phyloP scores from a whole-genome alignment of 495 filamentous ascomycete genomes.

The Baudoinia panamericana region DNA sequence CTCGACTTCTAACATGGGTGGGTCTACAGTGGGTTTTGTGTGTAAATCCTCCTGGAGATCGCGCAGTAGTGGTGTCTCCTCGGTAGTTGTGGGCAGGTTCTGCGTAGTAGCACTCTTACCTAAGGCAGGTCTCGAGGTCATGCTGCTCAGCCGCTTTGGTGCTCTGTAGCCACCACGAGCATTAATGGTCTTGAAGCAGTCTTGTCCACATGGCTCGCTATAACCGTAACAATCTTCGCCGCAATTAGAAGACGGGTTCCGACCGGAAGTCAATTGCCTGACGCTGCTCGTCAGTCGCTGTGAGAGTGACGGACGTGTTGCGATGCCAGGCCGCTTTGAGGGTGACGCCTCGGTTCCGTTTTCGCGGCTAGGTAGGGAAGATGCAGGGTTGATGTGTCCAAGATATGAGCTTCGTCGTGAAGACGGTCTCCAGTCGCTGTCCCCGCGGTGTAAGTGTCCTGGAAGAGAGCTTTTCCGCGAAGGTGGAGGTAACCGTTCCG shows the following conservation, averaged over 20 bases:
- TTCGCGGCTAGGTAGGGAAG: too few relatives aligned
- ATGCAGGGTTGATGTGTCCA: background rate
- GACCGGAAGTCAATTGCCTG: constrained; percentile 52
- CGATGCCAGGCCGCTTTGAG: constrained; percentile 21
- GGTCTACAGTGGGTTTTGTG: too few relatives aligned
- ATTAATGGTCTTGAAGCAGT: constrained; percentile 49
- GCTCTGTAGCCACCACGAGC: constrained; percentile 13
- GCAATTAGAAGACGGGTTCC: constrained; percentile 57
- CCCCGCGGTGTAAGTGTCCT: constrained; percentile 4
- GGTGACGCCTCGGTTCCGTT: background rate
- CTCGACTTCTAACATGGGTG: too few relatives aligned
- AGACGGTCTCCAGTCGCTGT: background rate
- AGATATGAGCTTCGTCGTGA: constrained; percentile 8
- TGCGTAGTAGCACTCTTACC: constrained; percentile 13
- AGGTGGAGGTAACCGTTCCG: background rate
- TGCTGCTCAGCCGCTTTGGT: constrained; percentile 1
- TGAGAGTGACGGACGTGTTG: constrained; percentile 35
- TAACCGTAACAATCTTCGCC: constrained; percentile 70
- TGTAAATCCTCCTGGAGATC: constrained; percentile 23
- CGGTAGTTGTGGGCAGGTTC: constrained; percentile 2
- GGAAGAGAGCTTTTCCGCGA: constrained; percentile 11
- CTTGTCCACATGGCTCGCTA: constrained; percentile 69
- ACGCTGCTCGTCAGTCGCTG: constrained; percentile 38
- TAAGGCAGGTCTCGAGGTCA: constrained; percentile 4
- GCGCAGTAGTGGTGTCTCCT: constrained; percentile 26